These are phyloP conservation scores for Colletotrichum sp. DNA, from an alignment of 2,329 filamentous ascomycete species.

Conservation along the genomic window DNA sequence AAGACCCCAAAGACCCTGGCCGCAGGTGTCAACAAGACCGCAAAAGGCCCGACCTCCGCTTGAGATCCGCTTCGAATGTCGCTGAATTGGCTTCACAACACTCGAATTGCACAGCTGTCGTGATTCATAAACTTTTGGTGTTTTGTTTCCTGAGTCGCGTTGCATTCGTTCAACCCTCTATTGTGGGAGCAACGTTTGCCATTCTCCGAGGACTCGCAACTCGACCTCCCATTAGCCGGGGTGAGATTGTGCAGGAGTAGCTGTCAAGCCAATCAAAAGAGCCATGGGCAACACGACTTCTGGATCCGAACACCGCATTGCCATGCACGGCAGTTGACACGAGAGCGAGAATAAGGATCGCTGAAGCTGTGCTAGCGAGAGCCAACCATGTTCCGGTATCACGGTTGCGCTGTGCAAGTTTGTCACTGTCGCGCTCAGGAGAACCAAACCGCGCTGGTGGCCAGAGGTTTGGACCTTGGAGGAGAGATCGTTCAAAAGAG, in stretches of 20 bases:
- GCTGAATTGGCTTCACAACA: neutral
- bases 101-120: neutral
- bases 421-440: neutral
- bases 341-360: neutral
- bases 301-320: neutral
- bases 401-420: neutral
- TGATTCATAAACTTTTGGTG: neutral
- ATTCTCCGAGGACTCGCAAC: neutral
- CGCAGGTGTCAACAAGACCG: neutral
- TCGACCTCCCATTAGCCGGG: neutral
- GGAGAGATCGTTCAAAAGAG: neutral
- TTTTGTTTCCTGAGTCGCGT: neutral
- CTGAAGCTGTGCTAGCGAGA: neutral
- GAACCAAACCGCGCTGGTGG: neutral
- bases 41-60: constrained; percentile 8
- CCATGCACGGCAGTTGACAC: neutral
- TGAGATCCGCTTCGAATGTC: neutral
- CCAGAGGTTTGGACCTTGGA: neutral
- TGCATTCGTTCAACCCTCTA: neutral
- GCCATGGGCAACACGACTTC: neutral
- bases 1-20: neutral
- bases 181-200: neutral
- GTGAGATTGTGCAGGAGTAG: neutral
- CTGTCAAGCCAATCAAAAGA: neutral
- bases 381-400: neutral